Evolutionary conservation across 2,329 filamentous ascomycete genomes (phyloP).

Genomic region (Thermomyces lanuginosus): DNA sequence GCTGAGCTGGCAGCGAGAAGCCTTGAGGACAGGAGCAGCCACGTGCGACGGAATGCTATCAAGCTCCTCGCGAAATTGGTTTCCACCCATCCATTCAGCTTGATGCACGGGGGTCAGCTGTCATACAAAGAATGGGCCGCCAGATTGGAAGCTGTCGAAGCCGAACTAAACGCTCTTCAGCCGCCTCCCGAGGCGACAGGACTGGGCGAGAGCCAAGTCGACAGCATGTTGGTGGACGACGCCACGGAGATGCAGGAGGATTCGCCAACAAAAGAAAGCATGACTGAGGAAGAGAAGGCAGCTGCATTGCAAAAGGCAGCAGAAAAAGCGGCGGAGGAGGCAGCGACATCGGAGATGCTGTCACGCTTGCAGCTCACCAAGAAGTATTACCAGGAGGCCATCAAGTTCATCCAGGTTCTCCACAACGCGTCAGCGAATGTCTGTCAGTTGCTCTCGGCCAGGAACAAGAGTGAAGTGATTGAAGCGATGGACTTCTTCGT

Average conservation of each 20-base stretch:
- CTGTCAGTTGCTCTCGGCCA: constrained; percentile 75
- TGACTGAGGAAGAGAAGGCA: constrained; percentile 65
- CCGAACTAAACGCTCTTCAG: constrained; percentile 63
- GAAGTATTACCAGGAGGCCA: constrained; percentile 82
- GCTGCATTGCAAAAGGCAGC: constrained; percentile 62
- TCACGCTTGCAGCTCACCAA: constrained; percentile 74
- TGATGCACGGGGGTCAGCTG: constrained; percentile 77
- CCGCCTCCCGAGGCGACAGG: constrained; percentile 60
- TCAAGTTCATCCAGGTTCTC: constrained; percentile 84
- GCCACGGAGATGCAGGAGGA: constrained; percentile 59
- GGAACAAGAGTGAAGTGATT: constrained; percentile 96
- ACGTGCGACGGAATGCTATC: constrained; percentile 86
- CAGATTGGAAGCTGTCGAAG: constrained; percentile 65
- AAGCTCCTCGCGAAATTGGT: constrained; percentile 78
- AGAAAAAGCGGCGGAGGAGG: constrained; percentile 73
- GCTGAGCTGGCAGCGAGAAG: constrained; percentile 78
- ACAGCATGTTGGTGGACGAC: constrained; percentile 68
- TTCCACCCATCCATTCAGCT: constrained; percentile 84
- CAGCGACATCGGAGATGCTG: constrained; percentile 74
- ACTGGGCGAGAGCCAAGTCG: constrained; percentile 56
- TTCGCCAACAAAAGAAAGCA: constrained; percentile 49
- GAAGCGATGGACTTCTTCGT: constrained; percentile 99
- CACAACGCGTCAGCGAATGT: constrained; percentile 67
- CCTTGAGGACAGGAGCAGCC: constrained; percentile 94
- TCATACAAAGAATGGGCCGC: constrained; percentile 72